Conservation (phyloP, 2,329 filamentous ascomycete species). For the Fusarium agapanthi region DNA sequence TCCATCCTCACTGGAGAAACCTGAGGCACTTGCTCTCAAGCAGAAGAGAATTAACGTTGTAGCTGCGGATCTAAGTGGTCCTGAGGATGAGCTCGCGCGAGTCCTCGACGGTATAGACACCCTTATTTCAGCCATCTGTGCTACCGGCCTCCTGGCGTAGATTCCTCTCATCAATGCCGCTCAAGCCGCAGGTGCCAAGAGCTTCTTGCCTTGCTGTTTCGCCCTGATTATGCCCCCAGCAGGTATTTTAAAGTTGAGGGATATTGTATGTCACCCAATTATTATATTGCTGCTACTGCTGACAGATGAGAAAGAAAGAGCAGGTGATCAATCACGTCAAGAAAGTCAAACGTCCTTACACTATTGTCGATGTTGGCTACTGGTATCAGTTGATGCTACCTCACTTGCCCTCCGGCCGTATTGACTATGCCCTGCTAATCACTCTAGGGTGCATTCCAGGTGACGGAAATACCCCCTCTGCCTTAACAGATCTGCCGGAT, state of each 20-base stretch:
- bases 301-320: neutral
- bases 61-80: neutral
- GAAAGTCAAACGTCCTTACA: neutral
- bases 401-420: constrained; percentile 37
- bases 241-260: neutral
- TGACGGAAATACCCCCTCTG: constrained; percentile 54
- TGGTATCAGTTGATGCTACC: constrained; percentile 60
- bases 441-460: constrained; percentile 47
- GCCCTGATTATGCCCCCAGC: neutral
- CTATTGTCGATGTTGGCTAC: constrained; percentile 64
- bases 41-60: neutral
- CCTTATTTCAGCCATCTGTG: neutral
- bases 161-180: neutral
- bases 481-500: constrained; percentile 59
- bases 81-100: neutral
- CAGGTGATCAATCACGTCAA: neutral
- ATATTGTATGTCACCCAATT: neutral
- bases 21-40: neutral
- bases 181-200: neutral
- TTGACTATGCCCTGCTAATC: constrained; percentile 42
- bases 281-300: neutral
- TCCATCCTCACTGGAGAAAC: neutral
- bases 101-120: neutral
- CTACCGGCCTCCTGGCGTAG: neutral
- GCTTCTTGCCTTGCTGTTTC: neutral